These are phyloP conservation scores for Nemania abortiva DNA, from an alignment of 2,329 filamentous ascomycete genomes.

Conservation along the genomic window DNA sequence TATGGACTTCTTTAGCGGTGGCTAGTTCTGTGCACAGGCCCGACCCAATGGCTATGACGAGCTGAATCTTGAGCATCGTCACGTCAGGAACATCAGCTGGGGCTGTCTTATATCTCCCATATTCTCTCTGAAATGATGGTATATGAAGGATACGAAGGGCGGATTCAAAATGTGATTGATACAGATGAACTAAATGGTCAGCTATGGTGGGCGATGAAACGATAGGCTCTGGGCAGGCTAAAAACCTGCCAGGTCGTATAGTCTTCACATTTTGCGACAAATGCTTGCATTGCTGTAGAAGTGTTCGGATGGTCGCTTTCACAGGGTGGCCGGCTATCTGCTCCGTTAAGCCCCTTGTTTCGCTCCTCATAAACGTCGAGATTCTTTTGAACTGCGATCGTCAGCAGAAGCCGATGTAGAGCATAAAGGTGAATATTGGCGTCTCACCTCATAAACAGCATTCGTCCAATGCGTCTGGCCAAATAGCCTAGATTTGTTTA, in stretches of 20 bases:
- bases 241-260: conserved; percentile 53
- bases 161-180: conserved; percentile 62
- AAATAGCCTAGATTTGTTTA: conserved; percentile 66
- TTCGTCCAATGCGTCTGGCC: conserved; percentile 71
- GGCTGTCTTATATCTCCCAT: conserved; percentile 63
- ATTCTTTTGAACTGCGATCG: conserved; percentile 22
- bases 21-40: conserved; percentile 51
- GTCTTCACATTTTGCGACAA: conserved; percentile 16
- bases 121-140: conserved; percentile 62
- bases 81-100: conserved; percentile 50
- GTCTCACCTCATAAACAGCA: conserved; percentile 58
- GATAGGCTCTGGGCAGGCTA: conserved; percentile 54
- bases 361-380: conserved; percentile 23
- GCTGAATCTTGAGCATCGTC: conserved; percentile 68
- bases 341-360: not conserved
- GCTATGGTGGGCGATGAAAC: conserved; percentile 62
- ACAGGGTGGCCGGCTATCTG: not conserved
- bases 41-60: conserved; percentile 68
- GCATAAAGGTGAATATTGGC: not conserved
- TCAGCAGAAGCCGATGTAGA: conserved; percentile 4
- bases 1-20: conserved; percentile 63
- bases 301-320: not conserved
- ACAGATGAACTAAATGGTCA: conserved; percentile 62
- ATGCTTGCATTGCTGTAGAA: conserved; percentile 27
- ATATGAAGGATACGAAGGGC: conserved; percentile 65